Evolutionary conservation across 345 rosid genomes (phyloP), one percentile per base, ranked within the genome.

Genomic region (Psidium guajava): DNA sequence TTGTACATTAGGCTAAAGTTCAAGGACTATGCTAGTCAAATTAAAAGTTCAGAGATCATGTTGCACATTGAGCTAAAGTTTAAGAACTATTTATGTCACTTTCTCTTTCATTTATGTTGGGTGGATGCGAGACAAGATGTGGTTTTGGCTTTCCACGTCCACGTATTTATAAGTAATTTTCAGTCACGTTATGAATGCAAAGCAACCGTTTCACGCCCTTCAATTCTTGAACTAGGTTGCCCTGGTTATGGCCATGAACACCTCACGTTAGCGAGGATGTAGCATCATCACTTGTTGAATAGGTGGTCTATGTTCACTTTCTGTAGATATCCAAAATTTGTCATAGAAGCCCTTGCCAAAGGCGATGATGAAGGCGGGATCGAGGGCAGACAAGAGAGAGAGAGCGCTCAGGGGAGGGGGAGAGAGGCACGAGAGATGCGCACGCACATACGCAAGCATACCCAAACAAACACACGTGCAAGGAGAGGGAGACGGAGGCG

Each of bases 311-410:
- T 28, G 42, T 64, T 28, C 22, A 16, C 75, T 64, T 7, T 6
- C 18, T 2, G 22, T 36, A 64, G 42, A 28, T 64, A 8, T 64
- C 25, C 75, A 28, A 32, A 28, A 64, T 28, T 28, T 32, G 12
- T 36, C 6, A 0, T 7, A 27, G 74, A 61, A 28, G 74, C 21
- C 74, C 21, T 61, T 8, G 40, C 74, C 42, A 28, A 28, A 22
- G 11, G 18, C 1, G 44, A 16, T 6, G 1, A 0, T 8, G 44
- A 64, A 40, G 9, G 6, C 12, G 0, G 6, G 77, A 69, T 16
- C 4, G 44, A 64, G 22, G 14, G 44, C 44, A 42, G 44, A 42
- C 6, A 42, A 57, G 61, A 57, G 11, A 57, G 64, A 58, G 1
- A 27, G 73, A 27, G 20, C 6, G 40, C 40, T 15, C 74, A 15